phyloP scores from a whole-genome alignment of 2,329 filamentous ascomycete species.

The Pestalotiopsis sp. region DNA sequence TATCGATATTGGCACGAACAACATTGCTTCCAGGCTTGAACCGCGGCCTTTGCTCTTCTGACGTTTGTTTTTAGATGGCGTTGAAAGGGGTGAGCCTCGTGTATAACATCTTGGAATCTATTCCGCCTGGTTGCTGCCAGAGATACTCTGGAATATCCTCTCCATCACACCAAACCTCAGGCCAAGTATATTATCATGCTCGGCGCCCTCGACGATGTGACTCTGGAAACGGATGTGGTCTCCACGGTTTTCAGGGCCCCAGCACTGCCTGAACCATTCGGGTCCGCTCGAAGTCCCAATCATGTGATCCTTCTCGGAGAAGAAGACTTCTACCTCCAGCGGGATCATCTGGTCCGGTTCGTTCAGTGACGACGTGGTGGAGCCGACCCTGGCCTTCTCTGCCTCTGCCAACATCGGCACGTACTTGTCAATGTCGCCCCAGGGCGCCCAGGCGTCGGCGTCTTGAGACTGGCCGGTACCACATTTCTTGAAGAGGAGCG shows the following conservation, averaged over 20 bases:
- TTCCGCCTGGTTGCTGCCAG: not conserved
- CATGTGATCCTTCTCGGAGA: conserved; percentile 21
- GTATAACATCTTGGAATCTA: no score
- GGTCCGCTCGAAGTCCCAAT: conserved; percentile 18
- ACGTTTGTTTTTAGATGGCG: no score
- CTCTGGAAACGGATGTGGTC: conserved; percentile 18
- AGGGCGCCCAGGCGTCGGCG: conserved; percentile 19
- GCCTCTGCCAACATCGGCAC: conserved; percentile 19
- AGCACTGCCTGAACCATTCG: conserved; percentile 22
- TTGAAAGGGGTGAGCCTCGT: no score
- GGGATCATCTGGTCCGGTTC: not conserved
- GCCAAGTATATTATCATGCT: conserved; percentile 19
- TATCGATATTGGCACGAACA: no score
- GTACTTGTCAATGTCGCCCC: conserved; percentile 21
- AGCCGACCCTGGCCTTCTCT: conserved; percentile 11
- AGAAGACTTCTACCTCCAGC: conserved; percentile 20
- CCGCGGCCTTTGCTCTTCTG: no score
- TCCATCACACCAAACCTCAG: conserved; percentile 20
- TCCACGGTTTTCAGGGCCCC: conserved; percentile 18
- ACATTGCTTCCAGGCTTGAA: no score
- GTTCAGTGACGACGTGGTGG: not conserved
- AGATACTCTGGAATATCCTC: conserved; percentile 14
- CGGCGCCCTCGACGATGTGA: conserved; percentile 16
- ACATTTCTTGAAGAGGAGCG: conserved; percentile 19
- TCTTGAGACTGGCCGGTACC: not conserved